phyloP scores from a whole-genome alignment of 192 early-diverging fungal genomes.

The Backusella tuberculispora region DNA sequence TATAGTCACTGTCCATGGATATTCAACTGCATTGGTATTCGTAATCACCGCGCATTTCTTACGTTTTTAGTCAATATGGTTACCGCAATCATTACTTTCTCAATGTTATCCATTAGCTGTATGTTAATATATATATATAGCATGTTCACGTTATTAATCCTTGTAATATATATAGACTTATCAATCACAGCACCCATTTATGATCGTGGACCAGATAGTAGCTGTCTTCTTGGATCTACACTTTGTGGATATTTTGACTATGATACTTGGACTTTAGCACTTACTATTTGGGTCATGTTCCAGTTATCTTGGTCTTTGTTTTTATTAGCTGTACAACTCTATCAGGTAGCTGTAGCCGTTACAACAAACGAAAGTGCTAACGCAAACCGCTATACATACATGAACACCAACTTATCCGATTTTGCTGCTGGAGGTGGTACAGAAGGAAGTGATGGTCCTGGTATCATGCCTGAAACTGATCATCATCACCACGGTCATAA shows the following conservation, averaged over 20 bases:
- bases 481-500: slow-evolving; percentile 26
- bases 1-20: slow-evolving; percentile 95
- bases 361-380: slow-evolving; percentile 95
- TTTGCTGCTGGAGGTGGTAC: slow-evolving; percentile 31
- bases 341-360: slow-evolving; percentile 74
- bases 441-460: slow-evolving; percentile 39
- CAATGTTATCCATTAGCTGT: slow-evolving; percentile 68
- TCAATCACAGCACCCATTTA: slow-evolving; percentile 10
- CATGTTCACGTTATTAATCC: neutral
- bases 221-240: slow-evolving; percentile 61
- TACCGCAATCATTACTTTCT: slow-evolving; percentile 60
- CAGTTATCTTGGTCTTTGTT: slow-evolving; percentile 86
- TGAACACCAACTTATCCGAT: slow-evolving; percentile 32
- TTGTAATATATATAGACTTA: slow-evolving; percentile 5
- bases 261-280: slow-evolving; percentile 71
- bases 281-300: slow-evolving; percentile 74
- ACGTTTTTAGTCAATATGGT: slow-evolving; percentile 74
- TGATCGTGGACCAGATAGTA: slow-evolving; percentile 18
- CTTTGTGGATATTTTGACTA: slow-evolving; percentile 77
- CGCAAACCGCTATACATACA: slow-evolving; percentile 67
- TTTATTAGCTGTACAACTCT: slow-evolving; percentile 73
- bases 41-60: slow-evolving; percentile 90
- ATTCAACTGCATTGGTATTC: slow-evolving; percentile 89
- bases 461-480: slow-evolving; percentile 9
- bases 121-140: slow-evolving; percentile 32